phyloP scores from a whole-genome alignment of 768 basidiomycete species.

The Mycena galopus region DNA sequence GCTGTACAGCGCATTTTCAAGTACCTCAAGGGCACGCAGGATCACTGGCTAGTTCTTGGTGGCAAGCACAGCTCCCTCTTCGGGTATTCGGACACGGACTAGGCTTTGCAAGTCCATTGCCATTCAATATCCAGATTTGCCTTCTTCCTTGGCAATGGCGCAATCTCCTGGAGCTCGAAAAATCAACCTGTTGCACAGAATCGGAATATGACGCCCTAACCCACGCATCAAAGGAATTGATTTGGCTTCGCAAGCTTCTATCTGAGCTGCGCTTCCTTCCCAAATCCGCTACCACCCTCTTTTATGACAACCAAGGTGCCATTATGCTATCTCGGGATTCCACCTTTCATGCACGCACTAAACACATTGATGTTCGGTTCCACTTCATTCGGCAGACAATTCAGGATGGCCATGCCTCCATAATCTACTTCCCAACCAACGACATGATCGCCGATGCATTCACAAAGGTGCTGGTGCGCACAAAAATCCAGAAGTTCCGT shows the following conservation, averaged over 20 bases:
- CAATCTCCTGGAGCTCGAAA: too few relatives aligned
- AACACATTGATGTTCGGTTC: too few relatives aligned
- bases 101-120: constrained; percentile 36
- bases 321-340: not conserved
- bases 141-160: too few relatives aligned
- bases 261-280: not conserved
- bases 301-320: not conserved
- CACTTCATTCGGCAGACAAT: too few relatives aligned
- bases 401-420: not conserved
- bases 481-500: too few relatives aligned
- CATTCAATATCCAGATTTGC: constrained; percentile 43
- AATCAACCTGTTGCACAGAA: not conserved
- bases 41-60: constrained; percentile 10
- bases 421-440: not conserved
- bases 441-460: too few relatives aligned
- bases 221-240: not conserved
- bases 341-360: too few relatives aligned
- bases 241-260: not conserved
- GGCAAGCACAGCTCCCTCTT: not conserved
- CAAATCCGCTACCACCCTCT: not conserved
- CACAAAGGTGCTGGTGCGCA: too few relatives aligned
- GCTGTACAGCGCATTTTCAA: constrained; percentile 34
- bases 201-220: not conserved
- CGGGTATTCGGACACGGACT: constrained; percentile 34
- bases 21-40: constrained; percentile 38